A percentile compares a stretch with the other conserved stretches of the same genome.
phyloP scores from a whole-genome alignment of 352 stramenopile species.

The Phytophthora syringae region DNA sequence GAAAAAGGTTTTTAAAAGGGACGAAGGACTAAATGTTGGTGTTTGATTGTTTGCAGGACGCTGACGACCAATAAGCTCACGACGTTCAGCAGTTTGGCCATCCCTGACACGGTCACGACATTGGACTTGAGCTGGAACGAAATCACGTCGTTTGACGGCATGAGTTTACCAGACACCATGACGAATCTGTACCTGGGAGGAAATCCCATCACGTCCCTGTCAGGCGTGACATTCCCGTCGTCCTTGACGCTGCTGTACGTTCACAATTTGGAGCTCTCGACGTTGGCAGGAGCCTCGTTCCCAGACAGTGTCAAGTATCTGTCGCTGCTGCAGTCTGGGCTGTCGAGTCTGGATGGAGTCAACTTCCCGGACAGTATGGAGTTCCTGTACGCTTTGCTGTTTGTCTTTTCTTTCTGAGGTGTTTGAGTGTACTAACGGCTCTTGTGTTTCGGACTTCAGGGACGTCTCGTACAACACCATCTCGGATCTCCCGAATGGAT shows the following conservation, averaged over 20 bases:
- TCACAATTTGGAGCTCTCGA: conserved; percentile 61
- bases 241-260: conserved; percentile 71
- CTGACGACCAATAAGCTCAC: conserved; percentile 58
- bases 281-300: conserved; percentile 52
- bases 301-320: conserved; percentile 51
- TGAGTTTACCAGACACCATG: conserved; percentile 56
- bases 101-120: conserved; percentile 46
- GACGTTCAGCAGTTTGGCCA: conserved; percentile 46
- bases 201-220: conserved; percentile 73
- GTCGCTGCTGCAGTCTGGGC: conserved; percentile 49
- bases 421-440: background rate
- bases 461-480: conserved; percentile 60
- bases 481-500: conserved; percentile 33
- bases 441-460: conserved; percentile 24
- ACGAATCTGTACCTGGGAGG: conserved; percentile 67
- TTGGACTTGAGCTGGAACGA: conserved; percentile 77
- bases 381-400: conserved; percentile 56
- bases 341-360: conserved; percentile 48
- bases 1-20: no score
- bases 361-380: conserved; percentile 54
- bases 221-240: conserved; percentile 48
- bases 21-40: background rate
- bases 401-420: background rate
- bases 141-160: conserved; percentile 64
- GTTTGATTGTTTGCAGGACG: conserved; percentile 37